Evolutionary conservation across 192 early-diverging fungal species (phyloP), one percentile per base, ranked within the genome.

Genomic region (Coemansia sp.): DNA sequence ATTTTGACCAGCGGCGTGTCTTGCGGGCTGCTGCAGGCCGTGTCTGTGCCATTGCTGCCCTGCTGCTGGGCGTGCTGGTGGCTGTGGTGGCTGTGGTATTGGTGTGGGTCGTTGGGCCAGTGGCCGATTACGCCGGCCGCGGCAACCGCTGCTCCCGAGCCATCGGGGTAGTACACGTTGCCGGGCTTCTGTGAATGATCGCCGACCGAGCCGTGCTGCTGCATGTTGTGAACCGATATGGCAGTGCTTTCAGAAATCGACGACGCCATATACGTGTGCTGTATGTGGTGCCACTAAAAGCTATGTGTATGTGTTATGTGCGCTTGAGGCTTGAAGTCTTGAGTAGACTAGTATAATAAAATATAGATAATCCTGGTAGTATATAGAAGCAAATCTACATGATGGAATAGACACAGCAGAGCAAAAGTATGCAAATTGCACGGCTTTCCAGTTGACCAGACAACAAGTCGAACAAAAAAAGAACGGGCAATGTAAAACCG

Each of bases 1-100:
- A 65, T 60, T 56, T 72, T 72, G 37, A 35, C 69, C 45, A 72
- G 49, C 22, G 69, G 69, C 19, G 69, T 61, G 28, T 74, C 64
- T 4, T 33, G 60, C 9, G 71, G 64, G 46, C 71, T 74, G 59
- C 58, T 74, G 64, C 55, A 66, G 11, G 54, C 57, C 0, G 71
- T 67, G 25, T 58, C 59, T 5, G 59, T 39, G 3, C 53, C 30
- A 2, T 48, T 49, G 39, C 52, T 60, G 49, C 39, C 39, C 48
- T 29, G 53, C 48, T 55, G 36, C 46, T 53, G 32, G 42, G 32
- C 22, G 9, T 23, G 36, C 35, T 49, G 14, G 9, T 39, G 50
- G 8, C 26, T 42, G 27, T 37, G 46, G 24, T 43, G 24, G 33
- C 15, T 35, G 17, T 55, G 39, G 19, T 50, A 29, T 28, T 40